Percentiles rank a stretch among this genome's conserved stretches.
These are phyloP conservation scores for Pythium periplocum DNA, from an alignment of 352 stramenopile species.

Conservation along the genomic window DNA sequence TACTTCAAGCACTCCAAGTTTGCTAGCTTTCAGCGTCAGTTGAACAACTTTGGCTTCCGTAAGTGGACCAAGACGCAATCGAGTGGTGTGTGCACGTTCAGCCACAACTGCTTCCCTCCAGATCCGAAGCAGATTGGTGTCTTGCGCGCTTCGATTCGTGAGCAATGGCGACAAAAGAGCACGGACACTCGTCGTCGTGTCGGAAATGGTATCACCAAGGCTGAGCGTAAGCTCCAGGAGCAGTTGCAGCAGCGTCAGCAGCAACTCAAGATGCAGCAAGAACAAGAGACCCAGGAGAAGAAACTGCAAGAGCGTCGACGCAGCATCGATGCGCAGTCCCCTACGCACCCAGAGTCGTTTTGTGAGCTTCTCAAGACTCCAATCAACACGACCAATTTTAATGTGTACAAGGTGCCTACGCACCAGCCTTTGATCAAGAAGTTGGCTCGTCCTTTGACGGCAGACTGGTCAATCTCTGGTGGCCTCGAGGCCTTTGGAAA, in stretches of 20 bases:
- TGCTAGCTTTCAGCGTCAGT: conserved; percentile 88
- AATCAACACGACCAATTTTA: conserved; percentile 13
- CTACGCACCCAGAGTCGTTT: conserved; percentile 26
- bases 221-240: conserved; percentile 29
- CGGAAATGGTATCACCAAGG: conserved; percentile 45
- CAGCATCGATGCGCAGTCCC: conserved; percentile 12
- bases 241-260: conserved; percentile 17
- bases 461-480: conserved; percentile 20
- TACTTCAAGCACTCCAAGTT: conserved; percentile 94
- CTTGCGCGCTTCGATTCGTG: conserved; percentile 42
- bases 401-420: conserved; percentile 28
- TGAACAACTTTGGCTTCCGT: conserved; percentile 92
- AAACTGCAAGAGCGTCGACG: neutral
- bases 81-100: conserved; percentile 78
- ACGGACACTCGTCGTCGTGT: conserved; percentile 33
- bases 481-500: conserved; percentile 53
- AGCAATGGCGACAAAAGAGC: conserved; percentile 72
- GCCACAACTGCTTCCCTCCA: conserved; percentile 75
- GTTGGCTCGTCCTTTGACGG: conserved; percentile 29
- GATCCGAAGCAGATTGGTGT: conserved; percentile 33
- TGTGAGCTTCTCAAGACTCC: conserved; percentile 37
- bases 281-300: neutral
- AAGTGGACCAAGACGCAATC: conserved; percentile 82
- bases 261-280: neutral
- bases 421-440: conserved; percentile 56